phyloP scores from a whole-genome alignment of 805 yeast species.

The Spathaspora passalidarum region DNA sequence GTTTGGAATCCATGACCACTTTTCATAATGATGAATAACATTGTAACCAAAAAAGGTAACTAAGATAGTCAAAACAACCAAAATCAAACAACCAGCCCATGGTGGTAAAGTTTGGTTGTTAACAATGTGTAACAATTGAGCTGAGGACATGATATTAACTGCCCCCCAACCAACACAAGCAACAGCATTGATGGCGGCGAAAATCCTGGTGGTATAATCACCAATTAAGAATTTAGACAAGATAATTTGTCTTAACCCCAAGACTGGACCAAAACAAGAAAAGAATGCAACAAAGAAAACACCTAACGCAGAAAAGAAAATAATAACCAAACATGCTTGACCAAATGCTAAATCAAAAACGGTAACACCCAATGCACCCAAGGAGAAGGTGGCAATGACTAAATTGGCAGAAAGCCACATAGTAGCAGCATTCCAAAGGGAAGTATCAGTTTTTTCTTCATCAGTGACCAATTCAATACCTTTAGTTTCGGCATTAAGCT shows the following conservation, averaged over 20 bases:
- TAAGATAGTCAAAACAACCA: conserved; percentile 63
- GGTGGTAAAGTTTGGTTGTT: conserved; percentile 70
- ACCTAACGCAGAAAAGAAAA: conserved; percentile 75
- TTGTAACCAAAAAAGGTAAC: conserved; percentile 84
- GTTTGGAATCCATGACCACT: conserved; percentile 87
- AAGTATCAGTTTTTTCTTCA: conserved; percentile 68
- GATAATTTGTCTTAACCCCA: conserved; percentile 87
- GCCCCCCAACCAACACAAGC: conserved; percentile 97
- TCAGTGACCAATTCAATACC: conserved; percentile 84
- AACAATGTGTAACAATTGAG: conserved; percentile 76
- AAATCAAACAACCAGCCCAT: conserved; percentile 85
- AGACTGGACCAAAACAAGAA: conserved; percentile 77
- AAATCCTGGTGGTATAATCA: conserved; percentile 68
- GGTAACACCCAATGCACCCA: conserved; percentile 64
- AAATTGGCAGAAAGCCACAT: conserved; percentile 92
- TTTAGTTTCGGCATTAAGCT: conserved; percentile 46
- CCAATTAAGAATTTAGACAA: conserved; percentile 78
- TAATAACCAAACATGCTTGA: conserved; percentile 61
- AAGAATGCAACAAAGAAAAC: conserved; percentile 76
- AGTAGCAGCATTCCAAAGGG: conserved; percentile 67
- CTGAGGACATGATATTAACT: conserved; percentile 85
- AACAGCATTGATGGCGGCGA: conserved; percentile 71
- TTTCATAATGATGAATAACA: conserved; percentile 78
- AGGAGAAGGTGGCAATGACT: conserved; percentile 77
- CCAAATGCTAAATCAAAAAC: conserved; percentile 70